These are phyloP conservation scores for Chytriomyces hyalinus DNA, from an alignment of 192 early-diverging fungal genomes.

Conservation along the genomic window DNA sequence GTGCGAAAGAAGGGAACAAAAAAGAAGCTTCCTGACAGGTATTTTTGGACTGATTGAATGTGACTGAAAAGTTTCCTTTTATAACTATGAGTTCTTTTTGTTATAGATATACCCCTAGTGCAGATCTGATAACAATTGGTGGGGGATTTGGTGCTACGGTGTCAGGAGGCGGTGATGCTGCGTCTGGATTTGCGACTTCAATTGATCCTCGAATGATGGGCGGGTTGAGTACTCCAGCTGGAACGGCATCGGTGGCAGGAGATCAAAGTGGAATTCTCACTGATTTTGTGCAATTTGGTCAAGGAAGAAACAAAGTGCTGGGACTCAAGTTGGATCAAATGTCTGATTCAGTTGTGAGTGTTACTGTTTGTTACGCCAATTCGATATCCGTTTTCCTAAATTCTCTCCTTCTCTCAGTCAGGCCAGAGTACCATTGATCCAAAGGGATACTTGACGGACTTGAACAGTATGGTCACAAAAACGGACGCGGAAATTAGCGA, in stretches of 20 bases:
- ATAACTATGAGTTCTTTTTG: conserved; percentile 17
- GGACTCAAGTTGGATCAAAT: conserved; percentile 90
- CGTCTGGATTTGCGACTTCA: conserved; percentile 52
- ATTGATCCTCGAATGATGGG: conserved; percentile 67
- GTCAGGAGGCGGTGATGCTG: conserved; percentile 24
- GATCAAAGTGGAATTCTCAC: conserved; percentile 51
- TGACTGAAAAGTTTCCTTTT: not conserved
- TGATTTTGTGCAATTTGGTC: conserved; percentile 90
- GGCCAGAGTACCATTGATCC: conserved; percentile 92
- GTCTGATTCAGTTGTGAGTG: conserved; percentile 72
- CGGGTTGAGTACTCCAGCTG: conserved; percentile 64
- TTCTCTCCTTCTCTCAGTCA: conserved; percentile 38
- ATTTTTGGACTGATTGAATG: not conserved
- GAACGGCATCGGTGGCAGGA: conserved; percentile 52
- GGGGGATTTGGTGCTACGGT: conserved; percentile 67
- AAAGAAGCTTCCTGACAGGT: conserved; percentile 48
- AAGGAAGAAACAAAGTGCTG: conserved; percentile 90
- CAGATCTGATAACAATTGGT: conserved; percentile 55
- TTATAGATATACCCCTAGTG: conserved; percentile 54
- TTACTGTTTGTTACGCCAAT: not conserved
- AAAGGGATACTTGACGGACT: conserved; percentile 93
- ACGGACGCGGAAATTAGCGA: conserved; percentile 84
- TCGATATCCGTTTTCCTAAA: conserved; percentile 21
- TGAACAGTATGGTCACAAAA: conserved; percentile 81
- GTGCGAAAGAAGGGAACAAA: conserved; percentile 78